Evolutionary conservation across 331 rosid species (phyloP).

Genomic region (Telfairia occidentalis): DNA sequence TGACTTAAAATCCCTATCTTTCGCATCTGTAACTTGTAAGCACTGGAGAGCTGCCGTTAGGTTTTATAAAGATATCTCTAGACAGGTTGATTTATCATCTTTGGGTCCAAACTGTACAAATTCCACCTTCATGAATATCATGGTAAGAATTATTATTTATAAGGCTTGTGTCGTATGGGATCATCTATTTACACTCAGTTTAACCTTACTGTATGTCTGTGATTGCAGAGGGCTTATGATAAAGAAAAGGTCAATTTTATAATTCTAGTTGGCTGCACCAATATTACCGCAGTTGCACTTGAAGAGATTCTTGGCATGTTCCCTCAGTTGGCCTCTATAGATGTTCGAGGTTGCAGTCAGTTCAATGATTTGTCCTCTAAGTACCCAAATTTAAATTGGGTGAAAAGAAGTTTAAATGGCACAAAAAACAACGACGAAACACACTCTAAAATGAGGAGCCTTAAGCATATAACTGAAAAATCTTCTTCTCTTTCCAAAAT

Average conservation of each 20-base stretch:
- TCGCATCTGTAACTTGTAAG: constrained; percentile 77
- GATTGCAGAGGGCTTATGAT: constrained; percentile 59
- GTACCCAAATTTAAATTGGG: constrained; percentile 62
- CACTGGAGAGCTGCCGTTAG: constrained; percentile 69
- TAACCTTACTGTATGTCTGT: constrained; percentile 24
- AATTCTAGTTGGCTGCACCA: constrained; percentile 63
- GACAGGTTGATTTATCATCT: constrained; percentile 65
- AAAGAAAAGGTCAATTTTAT: constrained; percentile 66
- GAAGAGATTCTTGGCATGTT: constrained; percentile 68
- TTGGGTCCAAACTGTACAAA: constrained; percentile 74
- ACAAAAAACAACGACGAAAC: constrained; percentile 44
- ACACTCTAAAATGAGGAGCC: constrained; percentile 51
- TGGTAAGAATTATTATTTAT: constrained; percentile 53
- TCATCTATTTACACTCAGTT: not conserved
- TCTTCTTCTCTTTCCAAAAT: constrained; percentile 40
- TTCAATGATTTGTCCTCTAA: constrained; percentile 54
- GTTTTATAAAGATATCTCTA: constrained; percentile 64
- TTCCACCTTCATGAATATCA: constrained; percentile 41
- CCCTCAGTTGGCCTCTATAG: constrained; percentile 59
- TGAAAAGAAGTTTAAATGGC: constrained; percentile 47
- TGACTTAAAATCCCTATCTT: constrained; percentile 60
- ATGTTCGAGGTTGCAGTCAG: constrained; percentile 84
- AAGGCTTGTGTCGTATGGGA: not conserved
- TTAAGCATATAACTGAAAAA: constrained; percentile 56
- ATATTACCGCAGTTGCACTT: constrained; percentile 54